A percentile compares a stretch with the other conserved stretches of the same genome.
Conservation (phyloP, 1,139 yeast genomes). For the Pichia kudriavzevii region DNA sequence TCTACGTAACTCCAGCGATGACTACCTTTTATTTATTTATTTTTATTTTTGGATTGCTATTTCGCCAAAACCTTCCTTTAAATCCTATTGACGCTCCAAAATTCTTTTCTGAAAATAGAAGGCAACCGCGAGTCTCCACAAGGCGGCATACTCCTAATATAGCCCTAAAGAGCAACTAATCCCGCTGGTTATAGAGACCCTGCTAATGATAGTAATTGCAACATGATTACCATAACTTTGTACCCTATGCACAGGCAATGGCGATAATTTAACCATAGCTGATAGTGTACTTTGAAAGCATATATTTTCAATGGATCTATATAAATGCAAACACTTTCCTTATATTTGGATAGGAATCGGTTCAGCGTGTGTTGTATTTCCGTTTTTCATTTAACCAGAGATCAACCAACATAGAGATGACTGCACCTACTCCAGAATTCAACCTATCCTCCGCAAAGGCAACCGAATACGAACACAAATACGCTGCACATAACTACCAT, state of each 20-base stretch:
- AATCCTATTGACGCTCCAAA: no score
- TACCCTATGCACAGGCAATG: conserved; percentile 15
- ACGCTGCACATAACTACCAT: conserved; percentile 95
- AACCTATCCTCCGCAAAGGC: conserved; percentile 60
- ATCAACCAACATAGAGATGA: background rate
- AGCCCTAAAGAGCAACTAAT: no score
- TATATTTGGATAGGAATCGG: background rate
- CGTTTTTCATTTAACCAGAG: background rate
- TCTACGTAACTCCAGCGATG: no score
- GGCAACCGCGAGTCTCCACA: no score
- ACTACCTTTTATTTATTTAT: no score
- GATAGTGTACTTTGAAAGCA: conserved; percentile 1
- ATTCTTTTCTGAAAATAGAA: no score
- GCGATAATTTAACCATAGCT: conserved; percentile 15
- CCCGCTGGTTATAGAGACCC: no score
- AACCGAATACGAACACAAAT: conserved; percentile 60
- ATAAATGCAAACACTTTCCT: background rate
- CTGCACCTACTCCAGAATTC: conserved; percentile 27
- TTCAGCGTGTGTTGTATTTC: background rate
- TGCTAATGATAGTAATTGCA: no score
- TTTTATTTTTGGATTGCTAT: no score
- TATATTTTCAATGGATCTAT: background rate
- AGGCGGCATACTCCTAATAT: no score
- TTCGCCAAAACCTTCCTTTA: no score
- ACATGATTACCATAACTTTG: no score